Evolutionary conservation across 2,329 filamentous ascomycete genomes (phyloP), one percentile per base, ranked within the genome.

Genomic region (Trichoderma afroharzianum): DNA sequence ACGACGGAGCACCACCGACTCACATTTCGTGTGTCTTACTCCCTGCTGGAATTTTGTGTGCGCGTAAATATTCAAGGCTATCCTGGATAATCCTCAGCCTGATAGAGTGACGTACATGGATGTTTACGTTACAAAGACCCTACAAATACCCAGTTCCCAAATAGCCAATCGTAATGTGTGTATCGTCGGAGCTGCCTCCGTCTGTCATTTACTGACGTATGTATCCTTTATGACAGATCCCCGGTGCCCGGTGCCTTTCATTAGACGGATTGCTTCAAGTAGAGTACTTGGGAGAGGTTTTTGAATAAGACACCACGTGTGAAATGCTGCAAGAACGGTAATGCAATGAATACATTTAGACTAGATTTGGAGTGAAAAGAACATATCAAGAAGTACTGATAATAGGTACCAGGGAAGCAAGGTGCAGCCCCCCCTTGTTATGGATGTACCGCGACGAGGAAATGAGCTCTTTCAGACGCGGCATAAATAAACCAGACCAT

Each of bases 81-180:
- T 59, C 55, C 55, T 47, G 26, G 64, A 6, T 14, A 59, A 7
- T 28, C 28, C 26, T 68, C 64, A 59, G 64, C 64, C 39, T 43
- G 53, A 59, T 47, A 30, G 39, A 57, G 30, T 58, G 64, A 68
- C 53, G 53, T 68, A 68, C 64, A 59, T 59, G 64, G 36, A 50
- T 59, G 36, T 30, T 26, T 28, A 43, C 53, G 30, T 47, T 32
- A 28, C 33, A 30, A 68, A 15, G 30, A 68, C 64, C 64, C 64
- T 68, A 33, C 18, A 50, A 32, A 58, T 24, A 6, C 47, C n/a
- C 11, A 53, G 5, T 7, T 24, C 18, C 21, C 4, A 53, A 6
- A 53, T 53, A 39, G 30, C 61, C 36, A 63, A 57, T 53, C 33
- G 64, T 47, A 21, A 21, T 33, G 12, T 4, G 55, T 36, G 64